phyloP scores from a whole-genome alignment of 2,329 filamentous ascomycete species.

The Pseudofabraea citricarpa region DNA sequence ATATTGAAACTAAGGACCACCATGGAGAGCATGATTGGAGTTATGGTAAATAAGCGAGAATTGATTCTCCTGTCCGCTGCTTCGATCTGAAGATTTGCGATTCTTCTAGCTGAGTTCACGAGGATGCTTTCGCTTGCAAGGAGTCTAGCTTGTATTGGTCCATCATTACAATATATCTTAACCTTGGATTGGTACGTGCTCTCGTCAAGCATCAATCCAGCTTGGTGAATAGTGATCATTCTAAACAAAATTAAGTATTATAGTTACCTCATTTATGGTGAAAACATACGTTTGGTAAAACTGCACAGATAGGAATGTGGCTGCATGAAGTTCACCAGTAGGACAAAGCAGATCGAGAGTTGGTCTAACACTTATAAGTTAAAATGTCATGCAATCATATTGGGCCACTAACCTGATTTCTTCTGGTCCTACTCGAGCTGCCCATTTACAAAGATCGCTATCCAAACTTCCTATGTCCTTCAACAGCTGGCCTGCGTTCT shows the following conservation, averaged over 20 bases:
- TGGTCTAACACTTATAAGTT: background rate
- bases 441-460: background rate
- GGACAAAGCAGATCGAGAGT: background rate
- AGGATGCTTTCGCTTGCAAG: background rate
- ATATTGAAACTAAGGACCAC: background rate
- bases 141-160: background rate
- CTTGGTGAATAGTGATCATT: background rate
- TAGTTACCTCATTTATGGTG: background rate
- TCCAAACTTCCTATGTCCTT: background rate
- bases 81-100: background rate
- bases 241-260: background rate
- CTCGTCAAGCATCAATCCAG: background rate
- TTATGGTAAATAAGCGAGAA: background rate
- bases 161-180: background rate
- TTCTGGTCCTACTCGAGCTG: background rate
- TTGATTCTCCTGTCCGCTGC: background rate
- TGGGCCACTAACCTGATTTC: background rate
- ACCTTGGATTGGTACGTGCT: background rate
- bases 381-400: background rate
- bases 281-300: background rate
- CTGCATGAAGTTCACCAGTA: background rate
- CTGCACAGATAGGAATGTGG: background rate
- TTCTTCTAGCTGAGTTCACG: background rate
- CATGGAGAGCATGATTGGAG: background rate
- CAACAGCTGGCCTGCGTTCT: background rate